phyloP scores from a whole-genome alignment of 176 grass and related monocot genomes.

The Triticum timopheevii region DNA sequence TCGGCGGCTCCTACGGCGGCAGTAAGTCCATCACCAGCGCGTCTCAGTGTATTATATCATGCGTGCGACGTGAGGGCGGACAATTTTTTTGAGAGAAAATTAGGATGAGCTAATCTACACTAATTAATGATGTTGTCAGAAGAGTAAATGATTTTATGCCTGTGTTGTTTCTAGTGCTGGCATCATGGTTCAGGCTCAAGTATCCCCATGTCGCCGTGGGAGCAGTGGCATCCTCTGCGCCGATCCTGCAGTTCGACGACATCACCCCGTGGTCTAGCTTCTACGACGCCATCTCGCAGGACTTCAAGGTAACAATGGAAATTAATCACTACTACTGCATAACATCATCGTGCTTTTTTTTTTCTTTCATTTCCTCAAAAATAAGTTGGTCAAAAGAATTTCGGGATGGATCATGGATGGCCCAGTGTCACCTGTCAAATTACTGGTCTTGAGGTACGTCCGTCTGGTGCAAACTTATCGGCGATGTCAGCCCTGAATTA shows the following conservation, averaged over 20 bases:
- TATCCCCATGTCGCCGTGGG: conserved; percentile 89
- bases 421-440: background rate
- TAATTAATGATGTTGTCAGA: background rate
- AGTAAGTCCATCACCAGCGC: conserved; percentile 36
- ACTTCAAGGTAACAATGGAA: conserved; percentile 58
- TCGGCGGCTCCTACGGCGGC: conserved; percentile 91
- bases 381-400: too few relatives aligned
- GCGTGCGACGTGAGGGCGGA: too few relatives aligned
- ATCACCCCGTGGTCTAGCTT: conserved; percentile 78
- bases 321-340: background rate
- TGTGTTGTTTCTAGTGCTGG: conserved; percentile 60
- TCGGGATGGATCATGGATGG: too few relatives aligned
- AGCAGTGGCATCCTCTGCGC: conserved; percentile 76
- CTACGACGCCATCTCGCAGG: conserved; percentile 73
- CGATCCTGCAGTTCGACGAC: conserved; percentile 83
- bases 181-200: conserved; percentile 96
- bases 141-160: background rate
- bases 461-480: too few relatives aligned
- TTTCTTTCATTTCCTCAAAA: too few relatives aligned
- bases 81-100: too few relatives aligned
- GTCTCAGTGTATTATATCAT: too few relatives aligned
- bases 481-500: background rate
- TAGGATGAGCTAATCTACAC: background rate
- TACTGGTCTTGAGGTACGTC: background rate
- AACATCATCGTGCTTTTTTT: background rate